Percentiles rank a stretch among this genome's conserved stretches.
Conservation (phyloP, 2,329 filamentous ascomycete species). For the Talaromyces sp. region DNA sequence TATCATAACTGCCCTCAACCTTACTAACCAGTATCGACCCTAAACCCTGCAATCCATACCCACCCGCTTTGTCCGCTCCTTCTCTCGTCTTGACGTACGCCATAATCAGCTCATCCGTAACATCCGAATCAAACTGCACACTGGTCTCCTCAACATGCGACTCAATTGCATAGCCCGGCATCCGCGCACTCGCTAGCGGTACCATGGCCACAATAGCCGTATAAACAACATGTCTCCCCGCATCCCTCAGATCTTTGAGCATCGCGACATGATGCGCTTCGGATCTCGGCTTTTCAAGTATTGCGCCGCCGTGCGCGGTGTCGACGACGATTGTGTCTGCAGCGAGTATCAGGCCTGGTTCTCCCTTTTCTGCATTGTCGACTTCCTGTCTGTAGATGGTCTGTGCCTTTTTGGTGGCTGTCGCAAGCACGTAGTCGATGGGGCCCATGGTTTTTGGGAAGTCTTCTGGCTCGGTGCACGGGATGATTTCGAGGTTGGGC, state of each 20-base stretch:
- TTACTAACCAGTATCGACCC: slow-evolving; percentile 82
- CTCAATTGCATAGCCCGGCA: slow-evolving; percentile 82
- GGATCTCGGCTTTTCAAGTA: slow-evolving; percentile 85
- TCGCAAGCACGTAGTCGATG: slow-evolving; percentile 86
- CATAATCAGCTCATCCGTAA: slow-evolving; percentile 78
- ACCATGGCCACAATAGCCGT: slow-evolving; percentile 82
- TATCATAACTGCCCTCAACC: slow-evolving; percentile 87
- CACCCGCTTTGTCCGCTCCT: slow-evolving; percentile 92
- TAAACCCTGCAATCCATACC: slow-evolving; percentile 88
- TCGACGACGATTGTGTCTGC: slow-evolving; percentile 85
- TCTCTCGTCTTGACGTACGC: slow-evolving; percentile 70
- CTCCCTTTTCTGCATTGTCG: slow-evolving; percentile 55
- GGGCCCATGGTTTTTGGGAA: slow-evolving; percentile 75
- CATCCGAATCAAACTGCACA: slow-evolving; percentile 75
- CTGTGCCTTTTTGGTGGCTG: slow-evolving; percentile 77
- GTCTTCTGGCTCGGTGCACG: slow-evolving; percentile 80
- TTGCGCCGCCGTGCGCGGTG: slow-evolving; percentile 62
- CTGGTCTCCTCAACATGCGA: slow-evolving; percentile 83
- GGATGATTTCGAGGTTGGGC: slow-evolving; percentile 74
- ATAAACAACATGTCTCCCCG: slow-evolving; percentile 73
- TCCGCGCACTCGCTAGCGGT: slow-evolving; percentile 72
- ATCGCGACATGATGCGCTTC: slow-evolving; percentile 80
- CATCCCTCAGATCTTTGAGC: slow-evolving; percentile 77
- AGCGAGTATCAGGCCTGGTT: slow-evolving; percentile 80
- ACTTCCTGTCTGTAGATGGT: slow-evolving; percentile 65